Base-by-base conservation (phyloP, 495 filamentous ascomycete species). In the Staphylotrichum longicolle region DNA sequence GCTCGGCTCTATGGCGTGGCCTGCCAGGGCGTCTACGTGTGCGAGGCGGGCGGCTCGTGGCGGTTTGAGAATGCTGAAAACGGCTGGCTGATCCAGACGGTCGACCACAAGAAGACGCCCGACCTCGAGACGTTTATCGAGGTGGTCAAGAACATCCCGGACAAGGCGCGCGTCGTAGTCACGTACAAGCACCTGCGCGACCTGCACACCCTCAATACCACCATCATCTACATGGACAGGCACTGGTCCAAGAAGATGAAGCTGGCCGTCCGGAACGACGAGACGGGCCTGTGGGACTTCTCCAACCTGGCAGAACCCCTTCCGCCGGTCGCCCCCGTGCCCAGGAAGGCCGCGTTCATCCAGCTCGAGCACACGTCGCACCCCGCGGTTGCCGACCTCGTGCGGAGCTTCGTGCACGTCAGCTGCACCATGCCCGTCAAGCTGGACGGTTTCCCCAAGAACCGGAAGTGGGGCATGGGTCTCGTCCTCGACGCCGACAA, bases 161-260 rank as follows among this genome's bases (percentile, higher is more conserved):
- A 98, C 73, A 88, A 91, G 69, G 83, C 91, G 6, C 84, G 94
- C 20, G 88, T 99, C 47, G 93, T 96, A 4, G 86, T 97, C 44
- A 93, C 91, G 3, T 98, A 97, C 76, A 93, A 95, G 66, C 94
- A 99, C 68, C 86, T 99, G 35, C 82, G 92, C 11, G 95, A 99
- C 73, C 80, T 99, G 33, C 94, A 99, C 73, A 96, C 93, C 0
- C 85, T 93, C 52, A 91, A 93, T 67, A 98, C 94, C 0, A 90
- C 87, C 58, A 95, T 99, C 71, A 80, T 96, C 58, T 86, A 93
- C 58, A 85, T 99, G 62, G 94, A 99, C 71, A 85, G 94, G 20
- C 94, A 99, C 75, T 99, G 94, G 94, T 83, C 88, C 54, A 85
- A 85, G 34, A 93, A 93, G 76, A 97, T 99, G 91, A 86, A 91